Conservation (phyloP, 345 rosid species). For the Eucalyptus guilfoylei region DNA sequence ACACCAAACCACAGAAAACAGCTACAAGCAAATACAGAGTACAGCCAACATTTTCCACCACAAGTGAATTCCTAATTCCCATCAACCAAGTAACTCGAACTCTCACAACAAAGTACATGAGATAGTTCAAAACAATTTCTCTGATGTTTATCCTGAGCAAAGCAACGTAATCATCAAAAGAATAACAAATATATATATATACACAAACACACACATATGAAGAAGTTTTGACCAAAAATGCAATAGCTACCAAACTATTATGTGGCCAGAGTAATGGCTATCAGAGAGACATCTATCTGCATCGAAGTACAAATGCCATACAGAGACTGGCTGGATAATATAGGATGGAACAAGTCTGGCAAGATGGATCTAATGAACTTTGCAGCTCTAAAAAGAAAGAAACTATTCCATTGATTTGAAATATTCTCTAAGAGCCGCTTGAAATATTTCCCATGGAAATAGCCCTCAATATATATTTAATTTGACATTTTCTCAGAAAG, state of each 20-base stretch:
- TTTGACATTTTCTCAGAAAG: neutral
- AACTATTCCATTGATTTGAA: neutral
- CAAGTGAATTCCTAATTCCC: neutral
- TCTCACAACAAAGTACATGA: neutral
- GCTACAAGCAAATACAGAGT: too few relatives aligned
- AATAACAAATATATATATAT: fast-evolving
- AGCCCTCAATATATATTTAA: neutral
- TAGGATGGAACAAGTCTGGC: neutral
- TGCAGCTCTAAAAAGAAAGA: neutral
- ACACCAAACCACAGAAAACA: too few relatives aligned
- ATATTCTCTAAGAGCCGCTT: neutral
- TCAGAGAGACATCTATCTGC: neutral
- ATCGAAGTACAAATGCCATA: neutral
- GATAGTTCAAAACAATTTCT: neutral
- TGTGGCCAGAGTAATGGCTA: neutral
- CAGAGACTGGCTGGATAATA: neutral
- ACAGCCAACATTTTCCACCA: neutral
- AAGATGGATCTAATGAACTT: neutral
- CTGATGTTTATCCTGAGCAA: neutral
- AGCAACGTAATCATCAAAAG: neutral
- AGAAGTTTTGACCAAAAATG: neutral
- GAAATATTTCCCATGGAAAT: neutral
- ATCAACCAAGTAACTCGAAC: neutral
- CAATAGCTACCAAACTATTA: neutral
- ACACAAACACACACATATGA: too few relatives aligned